Conservation (phyloP, 257 asterid genomes). For the Leptodermis oblonga region DNA sequence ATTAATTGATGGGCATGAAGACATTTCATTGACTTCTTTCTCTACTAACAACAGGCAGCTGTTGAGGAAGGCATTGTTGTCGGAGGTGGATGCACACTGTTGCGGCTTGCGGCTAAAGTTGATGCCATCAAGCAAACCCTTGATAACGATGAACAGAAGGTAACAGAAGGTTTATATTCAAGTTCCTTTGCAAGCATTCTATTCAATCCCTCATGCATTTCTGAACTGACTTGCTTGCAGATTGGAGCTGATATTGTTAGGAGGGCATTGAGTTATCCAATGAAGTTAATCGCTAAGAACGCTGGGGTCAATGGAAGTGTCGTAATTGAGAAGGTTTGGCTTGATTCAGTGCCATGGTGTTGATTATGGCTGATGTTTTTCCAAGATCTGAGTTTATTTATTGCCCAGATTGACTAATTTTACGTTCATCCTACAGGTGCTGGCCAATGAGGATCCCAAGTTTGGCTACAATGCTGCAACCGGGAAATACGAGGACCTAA, state of each 20-base stretch:
- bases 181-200: not conserved
- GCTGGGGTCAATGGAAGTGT: conserved; percentile 57
- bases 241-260: conserved; percentile 60
- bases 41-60: conserved; percentile 48
- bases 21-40: not conserved
- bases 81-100: conserved; percentile 66
- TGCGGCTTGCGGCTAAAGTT: conserved; percentile 55
- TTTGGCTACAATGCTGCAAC: conserved; percentile 65
- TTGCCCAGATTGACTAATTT: not conserved
- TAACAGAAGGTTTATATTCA: not conserved
- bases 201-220: not conserved
- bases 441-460: conserved; percentile 40
- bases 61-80: conserved; percentile 76
- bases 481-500: conserved; percentile 47
- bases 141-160: conserved; percentile 44
- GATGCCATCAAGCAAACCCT: conserved; percentile 50
- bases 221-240: conserved; percentile 19
- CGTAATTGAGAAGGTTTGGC: conserved; percentile 50
- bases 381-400: not conserved
- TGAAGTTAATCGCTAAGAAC: conserved; percentile 58
- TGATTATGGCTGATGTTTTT: not conserved
- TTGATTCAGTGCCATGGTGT: not conserved
- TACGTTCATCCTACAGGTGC: conserved; percentile 28
- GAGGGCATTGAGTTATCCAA: conserved; percentile 55
- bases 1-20: not conserved